A percentile compares a stretch with the other conserved stretches of the same genome.
Evolutionary conservation across 2,329 filamentous ascomycete species (phyloP).

Genomic region (Alternaria sp.): DNA sequence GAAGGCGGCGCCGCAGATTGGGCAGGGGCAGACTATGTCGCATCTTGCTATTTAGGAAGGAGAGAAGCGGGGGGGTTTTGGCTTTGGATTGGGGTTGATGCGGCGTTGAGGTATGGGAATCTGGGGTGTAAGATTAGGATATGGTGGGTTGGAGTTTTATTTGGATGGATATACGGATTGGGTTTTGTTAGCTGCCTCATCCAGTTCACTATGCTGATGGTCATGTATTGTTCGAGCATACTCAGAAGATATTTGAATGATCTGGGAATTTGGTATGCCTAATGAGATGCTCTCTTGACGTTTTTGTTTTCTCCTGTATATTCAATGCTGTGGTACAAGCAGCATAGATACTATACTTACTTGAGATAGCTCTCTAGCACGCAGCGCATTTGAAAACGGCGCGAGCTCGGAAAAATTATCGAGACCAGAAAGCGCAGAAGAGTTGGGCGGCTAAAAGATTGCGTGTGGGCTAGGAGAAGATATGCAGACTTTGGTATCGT

Average conservation of each 20-base stretch:
- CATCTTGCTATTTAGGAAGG: constrained; percentile 29
- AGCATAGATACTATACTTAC: background rate
- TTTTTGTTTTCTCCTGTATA: background rate
- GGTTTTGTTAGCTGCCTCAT: background rate
- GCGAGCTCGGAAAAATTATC: background rate
- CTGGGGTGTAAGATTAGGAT: background rate
- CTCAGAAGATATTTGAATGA: accelerated
- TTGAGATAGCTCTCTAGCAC: background rate
- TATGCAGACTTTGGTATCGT: background rate
- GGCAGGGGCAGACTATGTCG: constrained; percentile 38
- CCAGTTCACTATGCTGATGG: background rate
- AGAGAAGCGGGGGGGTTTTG: background rate
- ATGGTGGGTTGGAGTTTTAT: background rate
- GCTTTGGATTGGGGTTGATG: background rate
- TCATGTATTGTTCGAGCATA: background rate
- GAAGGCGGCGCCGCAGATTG: constrained; percentile 31
- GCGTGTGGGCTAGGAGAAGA: background rate
- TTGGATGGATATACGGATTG: background rate
- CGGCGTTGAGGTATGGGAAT: background rate
- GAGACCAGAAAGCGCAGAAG: background rate
- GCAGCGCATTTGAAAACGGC: background rate
- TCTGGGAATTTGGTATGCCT: background rate
- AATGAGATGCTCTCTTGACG: background rate
- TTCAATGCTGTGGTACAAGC: background rate
- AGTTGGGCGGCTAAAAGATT: background rate